A percentile compares a stretch with the other conserved stretches of the same genome.
Evolutionary conservation across 345 rosid genomes (phyloP).

Genomic region (Capsella bursapastoris): DNA sequence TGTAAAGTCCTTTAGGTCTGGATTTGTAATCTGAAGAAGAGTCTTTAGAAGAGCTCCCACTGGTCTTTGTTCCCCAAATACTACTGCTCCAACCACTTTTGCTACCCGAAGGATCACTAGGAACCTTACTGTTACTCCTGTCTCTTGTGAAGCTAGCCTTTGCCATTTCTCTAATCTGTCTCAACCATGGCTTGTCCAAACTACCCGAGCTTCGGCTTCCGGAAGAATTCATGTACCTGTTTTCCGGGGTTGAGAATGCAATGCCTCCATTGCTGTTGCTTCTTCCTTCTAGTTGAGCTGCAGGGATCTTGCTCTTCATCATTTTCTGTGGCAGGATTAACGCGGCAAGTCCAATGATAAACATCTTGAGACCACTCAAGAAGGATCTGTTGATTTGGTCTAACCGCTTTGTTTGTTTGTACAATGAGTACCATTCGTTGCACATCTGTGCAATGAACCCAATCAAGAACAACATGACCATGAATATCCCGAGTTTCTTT

Average conservation of each 20-base stretch:
- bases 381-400: slow-evolving; percentile 58
- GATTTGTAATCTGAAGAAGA: slow-evolving; percentile 61
- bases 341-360: slow-evolving; percentile 64
- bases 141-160: slow-evolving; percentile 77
- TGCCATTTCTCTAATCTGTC: slow-evolving; percentile 80
- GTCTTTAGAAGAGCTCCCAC: slow-evolving; percentile 61
- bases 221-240: slow-evolving; percentile 54
- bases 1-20: slow-evolving; percentile 63
- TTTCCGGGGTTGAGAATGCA: slow-evolving; percentile 44
- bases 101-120: slow-evolving; percentile 80
- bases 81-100: slow-evolving; percentile 69
- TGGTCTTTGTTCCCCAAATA: slow-evolving; percentile 65
- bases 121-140: slow-evolving; percentile 49
- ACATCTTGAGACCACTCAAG: slow-evolving; percentile 63
- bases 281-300: slow-evolving; percentile 43
- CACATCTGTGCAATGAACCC: slow-evolving; percentile 65
- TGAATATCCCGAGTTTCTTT: slow-evolving; percentile 61
- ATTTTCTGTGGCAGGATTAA: slow-evolving; percentile 58
- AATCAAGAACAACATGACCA: slow-evolving; percentile 68
- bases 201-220: slow-evolving; percentile 70
- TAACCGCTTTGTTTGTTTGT: slow-evolving; percentile 63
- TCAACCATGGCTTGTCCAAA: slow-evolving; percentile 67
- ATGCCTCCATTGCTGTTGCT: slow-evolving; percentile 32
- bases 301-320: slow-evolving; percentile 51
- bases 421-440: slow-evolving; percentile 78